Base-by-base conservation (phyloP, 768 basidiomycete genomes). In the Cyathus striatus region DNA sequence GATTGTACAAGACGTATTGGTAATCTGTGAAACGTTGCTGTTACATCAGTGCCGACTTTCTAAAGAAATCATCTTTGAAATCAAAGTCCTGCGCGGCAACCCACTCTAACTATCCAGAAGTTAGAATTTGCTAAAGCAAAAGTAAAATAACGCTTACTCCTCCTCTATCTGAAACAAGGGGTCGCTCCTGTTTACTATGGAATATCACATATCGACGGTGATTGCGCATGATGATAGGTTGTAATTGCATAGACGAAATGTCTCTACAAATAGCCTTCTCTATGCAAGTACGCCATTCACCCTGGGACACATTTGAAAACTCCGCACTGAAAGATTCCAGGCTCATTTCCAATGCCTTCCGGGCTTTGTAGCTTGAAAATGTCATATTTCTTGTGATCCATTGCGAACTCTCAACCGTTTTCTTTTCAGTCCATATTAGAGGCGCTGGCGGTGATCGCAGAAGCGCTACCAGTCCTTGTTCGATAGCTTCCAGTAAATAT, bases 181-280 rank as follows among this genome's bases (percentile, higher is more conserved):
- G 45, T 9, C 43, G 47, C 48, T 73, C 65, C 24, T 54, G 58
- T 34, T 61, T 54, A 38, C 65, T 63, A 51, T 56, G 70, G 26
- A 90, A 61, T 1, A 85, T 69, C 9, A 85, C 77, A 59, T 76
- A 89, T 21, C 87, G 76, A 21, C 87, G 75, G 53, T 81, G 80
- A 23, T 66, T 53, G 37, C 69, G 61, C 75, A 83, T 79, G 25
- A 87, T 65, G 18, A 52, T 59, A n/a, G 81, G 83, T 46, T 88
- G 84, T 34, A 62, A 58, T 50, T 84, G 81, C 68, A 86, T 75
- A 30, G 50, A 52, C 21, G 55, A 46, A 49, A 88, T 52, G 48
- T 83, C 78, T 14, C 61, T 56, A 2, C 61, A 55, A 32, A 87
- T 65, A 25, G 75, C 72, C 22, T 56, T 50, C 33, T 78, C 71